Percentiles rank a stretch among this genome's conserved stretches.
These are phyloP conservation scores for Corinectria fuckeliana DNA, from an alignment of 2,329 filamentous ascomycete genomes.

Conservation along the genomic window DNA sequence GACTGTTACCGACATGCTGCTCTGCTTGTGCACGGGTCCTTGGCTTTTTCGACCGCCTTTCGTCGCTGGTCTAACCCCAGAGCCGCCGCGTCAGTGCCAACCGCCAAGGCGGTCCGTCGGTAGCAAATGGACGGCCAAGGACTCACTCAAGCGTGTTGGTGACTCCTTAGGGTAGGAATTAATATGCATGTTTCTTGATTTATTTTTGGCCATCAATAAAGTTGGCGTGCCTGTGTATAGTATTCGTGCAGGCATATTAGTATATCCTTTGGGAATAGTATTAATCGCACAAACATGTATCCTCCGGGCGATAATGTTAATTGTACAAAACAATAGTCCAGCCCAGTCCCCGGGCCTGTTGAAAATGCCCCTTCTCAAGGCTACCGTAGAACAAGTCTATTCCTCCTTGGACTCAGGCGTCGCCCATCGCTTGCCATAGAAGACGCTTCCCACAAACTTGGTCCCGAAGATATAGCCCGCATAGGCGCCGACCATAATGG, in stretches of 20 bases:
- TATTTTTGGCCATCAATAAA: conserved; percentile 1
- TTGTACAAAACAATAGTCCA: neutral
- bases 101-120: conserved; percentile 34
- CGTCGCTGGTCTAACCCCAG: neutral
- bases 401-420: conserved; percentile 38
- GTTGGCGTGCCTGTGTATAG: neutral
- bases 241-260: neutral
- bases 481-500: conserved; percentile 84
- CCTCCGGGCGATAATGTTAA: neutral
- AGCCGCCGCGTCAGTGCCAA: conserved; percentile 38
- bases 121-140: conserved; percentile 33
- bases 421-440: conserved; percentile 54
- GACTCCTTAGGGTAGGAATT: conserved; percentile 7
- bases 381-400: conserved; percentile 14
- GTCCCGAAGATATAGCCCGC: conserved; percentile 77
- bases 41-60: neutral
- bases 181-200: neutral
- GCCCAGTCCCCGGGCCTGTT: neutral
- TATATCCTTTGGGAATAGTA: no score
- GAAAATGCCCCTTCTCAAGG: neutral
- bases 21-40: neutral
- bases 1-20: neutral
- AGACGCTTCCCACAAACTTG: conserved; percentile 60
- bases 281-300: no score
- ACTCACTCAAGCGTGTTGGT: conserved; percentile 7